Base-by-base conservation (phyloP, 768 basidiomycete species). In the Imleria badia region DNA sequence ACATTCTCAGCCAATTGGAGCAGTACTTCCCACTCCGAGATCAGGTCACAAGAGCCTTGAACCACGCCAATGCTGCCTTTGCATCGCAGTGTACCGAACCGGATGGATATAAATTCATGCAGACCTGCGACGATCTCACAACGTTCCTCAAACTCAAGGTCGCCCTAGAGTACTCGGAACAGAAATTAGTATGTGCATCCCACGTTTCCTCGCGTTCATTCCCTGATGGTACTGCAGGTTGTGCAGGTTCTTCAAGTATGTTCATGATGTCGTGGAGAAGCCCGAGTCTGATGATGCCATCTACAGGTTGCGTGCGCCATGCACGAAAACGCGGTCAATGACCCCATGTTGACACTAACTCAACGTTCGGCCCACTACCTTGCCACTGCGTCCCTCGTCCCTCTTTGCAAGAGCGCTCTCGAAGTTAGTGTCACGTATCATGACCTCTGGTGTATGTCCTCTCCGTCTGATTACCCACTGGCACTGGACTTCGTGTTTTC, bases 261-360 rank as follows among this genome's bases (percentile, higher is more conserved):
- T 38, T 29, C 5, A 7, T 45, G 10, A 14, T 17, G 19, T n/a
- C 20, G 17, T 19, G 8, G 39, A 30, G 36, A n/a, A 29, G 34
- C 17, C 11, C 11, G 14, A 42, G 8, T 35, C 45, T 61, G 20
- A 59, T 39, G 13, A 48, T 12, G 15, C 19, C 38, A 19, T 20
- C 6, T 41, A 34, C 47, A 66, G 65, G 23, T 65, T 35, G 65
- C 66, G 3, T 55, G 52, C 35, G 63, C 63, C 6, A 52, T 66
- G 66, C 66, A 65, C 9, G 57, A 68, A 55, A 65, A 48, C n/a
- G 63, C 60, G 13, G 13, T 66, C 48, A 65, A 52, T 2, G 60
- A 62, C 22, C 20, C 35, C 9, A 1, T 7, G 13, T 55, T 66
- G 52, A 39, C 60, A 23, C 7, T 2, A 5, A 3, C 20, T 2